Conservation (phyloP, 2,329 filamentous ascomycete species). For the Elsinoe australis region DNA sequence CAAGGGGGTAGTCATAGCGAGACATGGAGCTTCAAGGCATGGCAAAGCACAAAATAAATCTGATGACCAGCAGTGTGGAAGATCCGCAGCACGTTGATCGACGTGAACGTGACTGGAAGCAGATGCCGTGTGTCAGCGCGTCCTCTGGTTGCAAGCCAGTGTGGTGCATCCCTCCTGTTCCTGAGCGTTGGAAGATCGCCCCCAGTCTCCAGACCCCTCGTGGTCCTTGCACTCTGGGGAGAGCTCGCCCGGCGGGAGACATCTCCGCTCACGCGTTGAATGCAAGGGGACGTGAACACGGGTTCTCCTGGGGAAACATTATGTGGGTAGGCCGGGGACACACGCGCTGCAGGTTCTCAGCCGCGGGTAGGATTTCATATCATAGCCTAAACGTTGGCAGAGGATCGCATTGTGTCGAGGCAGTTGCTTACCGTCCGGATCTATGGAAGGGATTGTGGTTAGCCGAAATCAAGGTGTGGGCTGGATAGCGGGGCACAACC, state of each 20-base stretch:
- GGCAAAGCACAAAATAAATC: neutral
- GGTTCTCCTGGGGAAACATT: neutral
- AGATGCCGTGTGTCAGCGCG: constrained; percentile 1
- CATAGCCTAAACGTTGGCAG: constrained; percentile 5
- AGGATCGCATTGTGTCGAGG: no score
- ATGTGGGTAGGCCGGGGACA: neutral
- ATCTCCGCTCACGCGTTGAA: neutral
- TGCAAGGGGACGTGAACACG: neutral
- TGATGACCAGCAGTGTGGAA: constrained; percentile 3
- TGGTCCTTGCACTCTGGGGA: constrained; percentile 6
- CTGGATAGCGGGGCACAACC: neutral
- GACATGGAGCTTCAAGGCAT: neutral
- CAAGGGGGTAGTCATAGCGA: no score
- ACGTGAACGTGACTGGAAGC: constrained; percentile 3
- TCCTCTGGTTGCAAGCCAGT: neutral
- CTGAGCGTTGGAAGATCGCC: neutral
- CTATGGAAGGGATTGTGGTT: constrained; percentile 10
- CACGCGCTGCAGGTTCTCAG: neutral
- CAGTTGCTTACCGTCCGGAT: no score
- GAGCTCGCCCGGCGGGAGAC: neutral
- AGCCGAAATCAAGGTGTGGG: constrained; percentile 10
- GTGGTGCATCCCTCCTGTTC: constrained; percentile 6
- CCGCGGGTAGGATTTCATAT: neutral
- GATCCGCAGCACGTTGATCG: neutral
- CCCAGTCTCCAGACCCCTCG: constrained; percentile 1